Evolutionary conservation across 1,284 basidiomycete genomes (phyloP), one percentile per base, ranked within the genome.

Genomic region (Malassezia sp.): DNA sequence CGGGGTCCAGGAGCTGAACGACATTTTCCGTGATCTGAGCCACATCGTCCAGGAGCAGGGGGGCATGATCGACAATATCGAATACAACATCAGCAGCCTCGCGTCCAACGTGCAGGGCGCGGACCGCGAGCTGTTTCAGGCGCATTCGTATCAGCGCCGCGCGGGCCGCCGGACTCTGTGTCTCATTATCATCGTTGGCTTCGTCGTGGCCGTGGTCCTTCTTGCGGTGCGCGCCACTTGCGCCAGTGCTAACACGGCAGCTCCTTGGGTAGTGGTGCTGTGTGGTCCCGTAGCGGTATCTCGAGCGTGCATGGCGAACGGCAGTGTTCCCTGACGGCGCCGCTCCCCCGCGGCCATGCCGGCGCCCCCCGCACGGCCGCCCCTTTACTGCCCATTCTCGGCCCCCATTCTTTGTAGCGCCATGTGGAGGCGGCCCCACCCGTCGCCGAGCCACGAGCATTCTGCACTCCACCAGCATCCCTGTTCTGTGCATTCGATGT

Each of bases 21-120:
- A 95, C 72, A 96, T 99, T 63, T 97, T 99, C 77, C 79, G 87
- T 32, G 91, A 97, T 72, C 74, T 99, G 28, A 90, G 90, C 29
- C 89, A 87, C 15, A 79, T 99, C 33, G 89, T 99, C 2, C 80
- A 82, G 56, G 87, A 96, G 67, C 93, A 97, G 70, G 90, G 91
- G 7, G 80, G 80, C 23, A 86, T 96, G 83, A 77, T 99, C 43
- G 91, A 97, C 69, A 95, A 95, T 63, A 95, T 99, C 66, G 89
- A 95, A 71, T 82, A 82, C 50, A 97, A 99, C 65, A 83, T 99
- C 34, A 82, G 81, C 17, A 83, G 81, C 0, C 84, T 96, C 35
- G 82, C 84, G 0, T 78, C 79, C 12, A 85, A 96, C 67, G 90
- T 87, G 0, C 75, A 79, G 1, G 81, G 80, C 27, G 93, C 90